phyloP scores from a whole-genome alignment of 371 early-diverging fungal species.

The Mortierella sp. region DNA sequence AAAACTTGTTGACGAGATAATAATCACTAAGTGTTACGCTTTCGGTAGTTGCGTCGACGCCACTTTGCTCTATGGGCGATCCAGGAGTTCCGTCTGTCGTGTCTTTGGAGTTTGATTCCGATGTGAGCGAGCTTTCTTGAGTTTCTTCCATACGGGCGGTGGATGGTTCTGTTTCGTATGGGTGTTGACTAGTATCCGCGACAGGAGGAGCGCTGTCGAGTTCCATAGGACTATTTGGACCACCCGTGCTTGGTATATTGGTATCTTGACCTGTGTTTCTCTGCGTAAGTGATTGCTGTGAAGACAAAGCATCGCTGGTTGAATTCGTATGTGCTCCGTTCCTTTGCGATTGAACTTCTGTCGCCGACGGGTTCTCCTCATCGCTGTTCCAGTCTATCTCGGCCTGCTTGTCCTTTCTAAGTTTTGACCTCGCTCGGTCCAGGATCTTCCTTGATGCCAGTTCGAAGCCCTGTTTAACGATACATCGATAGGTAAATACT shows the following conservation, averaged over 20 bases:
- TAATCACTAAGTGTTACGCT: conserved; percentile 4
- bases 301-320: background rate
- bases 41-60: background rate
- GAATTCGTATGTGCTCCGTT: background rate
- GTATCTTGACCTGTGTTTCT: background rate
- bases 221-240: background rate
- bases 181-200: too few relatives aligned
- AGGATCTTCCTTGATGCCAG: conserved; percentile 24
- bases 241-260: background rate
- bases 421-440: conserved; percentile 17
- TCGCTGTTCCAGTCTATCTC: background rate
- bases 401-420: background rate
- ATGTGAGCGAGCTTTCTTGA: background rate
- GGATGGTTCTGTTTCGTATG: background rate
- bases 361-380: background rate
- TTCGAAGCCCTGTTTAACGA: conserved; percentile 22
- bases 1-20: conserved; percentile 40
- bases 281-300: background rate
- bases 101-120: background rate
- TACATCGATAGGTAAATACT: too few relatives aligned
- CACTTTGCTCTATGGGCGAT: background rate
- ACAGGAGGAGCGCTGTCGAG: background rate
- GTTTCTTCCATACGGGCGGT: background rate
- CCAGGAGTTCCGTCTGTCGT: background rate
- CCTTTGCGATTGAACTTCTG: background rate